Conservation (phyloP, 2,329 filamentous ascomycete species). For the Diaporthe destruens region DNA sequence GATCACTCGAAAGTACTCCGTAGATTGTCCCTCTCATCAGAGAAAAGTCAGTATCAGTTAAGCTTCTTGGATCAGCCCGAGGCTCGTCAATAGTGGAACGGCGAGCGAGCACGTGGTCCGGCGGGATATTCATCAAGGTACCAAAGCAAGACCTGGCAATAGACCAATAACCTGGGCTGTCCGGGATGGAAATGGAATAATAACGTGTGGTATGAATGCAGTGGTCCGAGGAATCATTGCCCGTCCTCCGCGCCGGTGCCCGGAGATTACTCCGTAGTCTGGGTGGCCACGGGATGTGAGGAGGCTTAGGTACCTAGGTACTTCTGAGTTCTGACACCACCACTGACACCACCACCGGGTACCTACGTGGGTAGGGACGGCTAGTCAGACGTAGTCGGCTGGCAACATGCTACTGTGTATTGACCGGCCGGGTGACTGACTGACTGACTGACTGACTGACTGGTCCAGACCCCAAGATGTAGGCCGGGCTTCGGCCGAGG, state of each 20-base stretch:
- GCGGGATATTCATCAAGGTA: background rate
- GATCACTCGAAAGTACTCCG: background rate
- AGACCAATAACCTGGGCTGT: background rate
- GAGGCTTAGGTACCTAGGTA: background rate
- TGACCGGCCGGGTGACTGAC: background rate
- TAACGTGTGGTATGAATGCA: background rate
- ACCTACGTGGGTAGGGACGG: background rate
- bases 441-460: background rate
- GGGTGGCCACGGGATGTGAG: slow-evolving; percentile 7
- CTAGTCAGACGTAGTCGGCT: background rate
- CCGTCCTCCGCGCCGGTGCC: slow-evolving; percentile 11
- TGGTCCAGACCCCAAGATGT: background rate
- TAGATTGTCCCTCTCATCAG: background rate
- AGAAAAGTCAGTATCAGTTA: background rate
- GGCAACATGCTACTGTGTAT: background rate
- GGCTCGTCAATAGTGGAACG: background rate
- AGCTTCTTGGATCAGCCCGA: background rate
- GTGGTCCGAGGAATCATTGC: background rate
- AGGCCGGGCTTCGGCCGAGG: slow-evolving; percentile 5
- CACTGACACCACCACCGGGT: background rate
- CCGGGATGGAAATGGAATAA: background rate
- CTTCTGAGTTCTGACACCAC: background rate
- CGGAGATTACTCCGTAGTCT: background rate
- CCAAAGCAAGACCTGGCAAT: background rate
- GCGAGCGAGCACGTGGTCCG: background rate